Conservation (phyloP, 1,139 yeast genomes). For the Nakaseomyces kungkrabaensis region DNA sequence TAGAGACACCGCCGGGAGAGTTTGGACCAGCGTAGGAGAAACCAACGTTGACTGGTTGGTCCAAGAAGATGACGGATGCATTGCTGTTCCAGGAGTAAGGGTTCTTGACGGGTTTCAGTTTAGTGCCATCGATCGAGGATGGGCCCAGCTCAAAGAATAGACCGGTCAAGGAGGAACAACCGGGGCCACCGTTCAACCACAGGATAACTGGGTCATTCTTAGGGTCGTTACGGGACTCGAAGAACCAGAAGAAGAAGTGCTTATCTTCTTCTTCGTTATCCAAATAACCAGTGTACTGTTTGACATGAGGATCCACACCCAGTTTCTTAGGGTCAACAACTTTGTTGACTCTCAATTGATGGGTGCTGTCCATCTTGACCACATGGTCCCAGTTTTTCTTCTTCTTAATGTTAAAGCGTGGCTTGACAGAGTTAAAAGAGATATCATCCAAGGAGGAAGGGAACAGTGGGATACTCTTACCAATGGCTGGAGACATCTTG, state of each 20-base stretch:
- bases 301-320: constrained; percentile 62
- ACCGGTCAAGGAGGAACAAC: constrained; percentile 87
- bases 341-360: constrained; percentile 52
- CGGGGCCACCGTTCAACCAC: constrained; percentile 91
- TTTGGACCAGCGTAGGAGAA: constrained; percentile 61
- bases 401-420: background rate
- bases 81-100: constrained; percentile 82
- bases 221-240: constrained; percentile 87
- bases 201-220: constrained; percentile 71
- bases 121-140: constrained; percentile 42
- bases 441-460: constrained; percentile 12
- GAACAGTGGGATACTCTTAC: background rate
- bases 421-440: background rate
- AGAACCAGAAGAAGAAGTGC: constrained; percentile 78
- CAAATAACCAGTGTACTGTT: constrained; percentile 80
- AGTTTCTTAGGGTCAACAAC: constrained; percentile 42
- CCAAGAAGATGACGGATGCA: constrained; percentile 84
- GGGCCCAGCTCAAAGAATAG: constrained; percentile 88
- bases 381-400: constrained; percentile 45
- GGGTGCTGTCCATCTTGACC: constrained; percentile 38
- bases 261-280: constrained; percentile 69
- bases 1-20: constrained; percentile 39
- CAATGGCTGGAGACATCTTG: background rate
- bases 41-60: constrained; percentile 93
- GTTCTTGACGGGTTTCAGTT: constrained; percentile 62